These are phyloP conservation scores for Saturnispora mendoncae DNA, from an alignment of 805 yeast genomes.

Conservation along the genomic window DNA sequence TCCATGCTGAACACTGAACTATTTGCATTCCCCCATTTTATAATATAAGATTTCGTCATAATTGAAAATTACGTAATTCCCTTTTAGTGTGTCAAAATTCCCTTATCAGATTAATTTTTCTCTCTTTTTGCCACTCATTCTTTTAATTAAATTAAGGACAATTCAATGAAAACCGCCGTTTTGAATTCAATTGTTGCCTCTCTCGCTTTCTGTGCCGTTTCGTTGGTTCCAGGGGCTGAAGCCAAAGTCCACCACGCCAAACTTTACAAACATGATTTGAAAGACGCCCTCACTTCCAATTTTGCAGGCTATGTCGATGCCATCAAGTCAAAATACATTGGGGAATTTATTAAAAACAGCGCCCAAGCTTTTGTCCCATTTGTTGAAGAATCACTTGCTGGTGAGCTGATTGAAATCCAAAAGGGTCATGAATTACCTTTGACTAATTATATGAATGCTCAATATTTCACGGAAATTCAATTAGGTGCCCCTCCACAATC, in stretches of 20 bases:
- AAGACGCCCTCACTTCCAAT: conserved; percentile 38
- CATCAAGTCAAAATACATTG: conserved; percentile 40
- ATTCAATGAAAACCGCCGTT: conserved; percentile 21
- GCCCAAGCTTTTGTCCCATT: conserved; percentile 36
- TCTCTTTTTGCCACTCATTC: conserved; percentile 3
- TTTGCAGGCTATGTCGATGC: conserved; percentile 42
- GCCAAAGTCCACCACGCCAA: conserved; percentile 41
- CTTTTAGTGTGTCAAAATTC: no score
- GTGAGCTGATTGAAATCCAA: conserved; percentile 17
- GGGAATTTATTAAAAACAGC: conserved; percentile 13
- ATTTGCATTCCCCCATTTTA: no score
- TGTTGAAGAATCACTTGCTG: conserved; percentile 19
- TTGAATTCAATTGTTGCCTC: conserved; percentile 30
- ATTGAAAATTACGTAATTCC: neutral
- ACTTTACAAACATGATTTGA: conserved; percentile 38
- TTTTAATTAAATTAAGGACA: neutral
- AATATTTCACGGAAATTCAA: conserved; percentile 85
- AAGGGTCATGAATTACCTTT: conserved; percentile 70
- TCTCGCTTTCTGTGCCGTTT: no score
- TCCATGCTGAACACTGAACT: neutral
- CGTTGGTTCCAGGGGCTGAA: conserved; percentile 21
- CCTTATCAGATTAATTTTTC: neutral
- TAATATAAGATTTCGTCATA: no score
- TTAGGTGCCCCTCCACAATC: conserved; percentile 90
- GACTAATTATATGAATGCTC: conserved; percentile 91